Percentiles rank a stretch among this genome's conserved stretches.
These are phyloP conservation scores for Malus hybrid DNA, from an alignment of 331 rosid genomes.

Conservation along the genomic window DNA sequence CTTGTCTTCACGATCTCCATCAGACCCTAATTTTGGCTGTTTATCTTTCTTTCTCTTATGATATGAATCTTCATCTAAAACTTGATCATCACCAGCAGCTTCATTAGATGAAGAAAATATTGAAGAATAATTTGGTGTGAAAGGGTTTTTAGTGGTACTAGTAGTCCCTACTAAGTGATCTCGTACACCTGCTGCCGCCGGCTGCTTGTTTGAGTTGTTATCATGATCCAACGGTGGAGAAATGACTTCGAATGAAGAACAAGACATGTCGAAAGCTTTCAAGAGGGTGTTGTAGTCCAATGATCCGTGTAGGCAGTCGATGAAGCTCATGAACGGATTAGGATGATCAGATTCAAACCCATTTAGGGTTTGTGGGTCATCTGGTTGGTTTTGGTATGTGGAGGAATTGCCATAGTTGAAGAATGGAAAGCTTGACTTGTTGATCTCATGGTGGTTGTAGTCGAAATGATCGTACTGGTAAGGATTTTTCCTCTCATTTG, in stretches of 20 bases:
- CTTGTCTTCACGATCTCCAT: constrained; percentile 35
- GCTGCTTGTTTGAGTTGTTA: constrained; percentile 21
- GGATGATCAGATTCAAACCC: constrained; percentile 29
- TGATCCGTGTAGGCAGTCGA: constrained; percentile 61
- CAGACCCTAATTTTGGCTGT: constrained; percentile 32
- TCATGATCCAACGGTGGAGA: constrained; percentile 36
- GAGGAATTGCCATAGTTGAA: constrained; percentile 22
- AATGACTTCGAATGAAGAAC: constrained; percentile 64
- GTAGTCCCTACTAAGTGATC: constrained; percentile 15
- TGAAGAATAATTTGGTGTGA: constrained; percentile 60
- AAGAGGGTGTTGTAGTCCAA: constrained; percentile 73
- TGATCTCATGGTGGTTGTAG: constrained; percentile 40
- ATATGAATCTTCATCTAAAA: constrained; percentile 31
- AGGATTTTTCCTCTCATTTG: constrained; percentile 30
- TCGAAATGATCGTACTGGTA: constrained; percentile 42
- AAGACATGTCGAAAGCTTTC: constrained; percentile 76
- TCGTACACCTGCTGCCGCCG: constrained; percentile 15
- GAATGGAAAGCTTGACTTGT: constrained; percentile 38
- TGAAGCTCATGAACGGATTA: constrained; percentile 39
- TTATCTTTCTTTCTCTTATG: constrained; percentile 39
- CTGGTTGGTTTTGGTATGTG: constrained; percentile 3
- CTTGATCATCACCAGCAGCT: neutral
- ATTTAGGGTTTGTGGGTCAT: constrained; percentile 26
- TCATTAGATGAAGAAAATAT: constrained; percentile 73
- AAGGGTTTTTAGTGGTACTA: constrained; percentile 28